Base-by-base conservation (phyloP, 192 early-diverging fungal genomes). In the Coemansia umbellata region DNA sequence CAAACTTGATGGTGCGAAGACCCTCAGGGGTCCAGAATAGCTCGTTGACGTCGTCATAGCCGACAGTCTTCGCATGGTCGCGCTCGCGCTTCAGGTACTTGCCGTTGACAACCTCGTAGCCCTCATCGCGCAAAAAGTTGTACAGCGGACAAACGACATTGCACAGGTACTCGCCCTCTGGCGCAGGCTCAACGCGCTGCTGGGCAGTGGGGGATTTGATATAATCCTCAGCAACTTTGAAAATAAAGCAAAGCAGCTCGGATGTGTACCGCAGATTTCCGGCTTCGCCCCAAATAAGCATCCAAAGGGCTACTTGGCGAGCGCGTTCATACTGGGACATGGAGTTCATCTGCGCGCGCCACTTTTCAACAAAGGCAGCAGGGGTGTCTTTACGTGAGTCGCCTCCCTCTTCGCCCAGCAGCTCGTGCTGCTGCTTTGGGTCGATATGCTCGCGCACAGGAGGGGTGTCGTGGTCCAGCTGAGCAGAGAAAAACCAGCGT, bases 11-110 rank as follows among this genome's bases (percentile, higher is more conserved):
- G 31, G 64, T 64, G 19, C 78, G 72, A 50, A 93, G 81, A 6
- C 78, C 77, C 48, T 84, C 81, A 10, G 84, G 79, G 31, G 79
- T 74, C 89, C 90, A 91, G 70, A 92, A 92, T 22, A 86, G 61
- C 56, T 92, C 87, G 63, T 92, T 92, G 53, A 91, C 81, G 47
- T 90, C 87, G 62, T 89, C 90, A 52, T 91, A 90, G 7, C 90
- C 88, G 40, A 91, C 86, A 8, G 81, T 85, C 21, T 74, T 63
- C 14, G 80, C 75, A 60, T 91, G 90, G 50, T 91, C 90, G 55
- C 83, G 78, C 77, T 90, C 87, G 55, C 82, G 80, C 67, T 85
- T 87, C 21, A 88, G 80, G 52, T 80, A 87, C 41, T 82, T 84
- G 39, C 85, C 85, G 36, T 82, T 81, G 35, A 80, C 67, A 17